Evolutionary conservation across 805 yeast species (phyloP).

Genomic region (Dipodascopsis uninucleata): DNA sequence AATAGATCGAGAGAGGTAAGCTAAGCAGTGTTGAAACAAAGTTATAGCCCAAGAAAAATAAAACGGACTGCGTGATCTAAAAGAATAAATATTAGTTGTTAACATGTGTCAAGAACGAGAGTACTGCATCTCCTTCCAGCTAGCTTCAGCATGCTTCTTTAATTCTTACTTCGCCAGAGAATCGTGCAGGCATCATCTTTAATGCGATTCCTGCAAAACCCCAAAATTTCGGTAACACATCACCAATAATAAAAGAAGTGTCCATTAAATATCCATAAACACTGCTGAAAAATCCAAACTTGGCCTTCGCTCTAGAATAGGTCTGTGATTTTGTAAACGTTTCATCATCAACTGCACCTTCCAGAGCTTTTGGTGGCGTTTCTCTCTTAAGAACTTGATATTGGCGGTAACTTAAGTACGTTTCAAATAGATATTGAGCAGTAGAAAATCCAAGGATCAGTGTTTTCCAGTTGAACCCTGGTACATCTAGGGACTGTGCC

Average conservation of each 20-base stretch:
- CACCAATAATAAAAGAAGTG: constrained; percentile 53
- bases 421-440: constrained; percentile 71
- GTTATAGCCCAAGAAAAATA: constrained; percentile 54
- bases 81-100: too few species aligned
- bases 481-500: constrained; percentile 46
- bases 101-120: background rate
- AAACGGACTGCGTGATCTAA: constrained; percentile 63
- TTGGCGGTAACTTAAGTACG: constrained; percentile 73
- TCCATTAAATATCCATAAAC: constrained; percentile 53
- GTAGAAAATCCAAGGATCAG: constrained; percentile 70
- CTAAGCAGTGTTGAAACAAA: constrained; percentile 50
- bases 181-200: constrained; percentile 40
- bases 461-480: constrained; percentile 75
- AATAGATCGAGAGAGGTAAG: constrained; percentile 70
- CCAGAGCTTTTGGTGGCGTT: constrained; percentile 64
- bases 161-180: constrained; percentile 41
- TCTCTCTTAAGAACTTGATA: constrained; percentile 56
- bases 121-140: too few species aligned
- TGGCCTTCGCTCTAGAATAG: constrained; percentile 75
- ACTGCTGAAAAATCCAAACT: constrained; percentile 58
- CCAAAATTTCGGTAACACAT: constrained; percentile 66
- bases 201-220: constrained; percentile 45
- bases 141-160: background rate
- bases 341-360: constrained; percentile 63
- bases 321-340: constrained; percentile 73